These are phyloP conservation scores for Rhizopus sp. DNA, from an alignment of 371 early-diverging fungal species.

Conservation along the genomic window DNA sequence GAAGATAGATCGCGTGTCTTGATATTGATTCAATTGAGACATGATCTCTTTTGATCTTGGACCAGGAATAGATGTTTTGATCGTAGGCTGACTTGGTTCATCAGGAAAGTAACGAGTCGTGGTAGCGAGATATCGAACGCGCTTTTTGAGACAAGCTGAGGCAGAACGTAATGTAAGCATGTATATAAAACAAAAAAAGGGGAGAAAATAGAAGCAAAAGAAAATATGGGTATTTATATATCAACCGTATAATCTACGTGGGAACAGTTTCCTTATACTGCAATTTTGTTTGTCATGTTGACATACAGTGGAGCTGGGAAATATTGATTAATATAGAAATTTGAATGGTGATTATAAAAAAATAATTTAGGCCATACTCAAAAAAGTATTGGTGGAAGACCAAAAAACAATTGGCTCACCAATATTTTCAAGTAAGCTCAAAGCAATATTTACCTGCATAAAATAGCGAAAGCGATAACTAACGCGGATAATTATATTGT, in stretches of 20 bases:
- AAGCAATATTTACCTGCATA: too few relatives aligned
- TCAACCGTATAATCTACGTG: background rate
- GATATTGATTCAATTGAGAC: conserved; percentile 36
- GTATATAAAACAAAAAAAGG: background rate
- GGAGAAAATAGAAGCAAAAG: background rate
- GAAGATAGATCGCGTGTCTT: conserved; percentile 49
- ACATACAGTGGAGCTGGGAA: too few relatives aligned
- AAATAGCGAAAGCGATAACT: too few relatives aligned
- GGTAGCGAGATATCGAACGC: conserved; percentile 9
- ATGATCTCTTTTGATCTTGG: conserved; percentile 42
- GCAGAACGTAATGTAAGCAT: conserved; percentile 5
- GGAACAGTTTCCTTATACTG: conserved; percentile 5
- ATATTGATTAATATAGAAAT: too few relatives aligned
- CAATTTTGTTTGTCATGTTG: conserved; percentile 6
- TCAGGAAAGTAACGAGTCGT: conserved; percentile 21
- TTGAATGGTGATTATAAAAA: too few relatives aligned
- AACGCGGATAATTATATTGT: too few relatives aligned
- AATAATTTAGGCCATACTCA: too few relatives aligned
- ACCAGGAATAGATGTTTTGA: conserved; percentile 47
- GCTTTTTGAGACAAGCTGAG: background rate
- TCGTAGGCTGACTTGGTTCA: conserved; percentile 40
- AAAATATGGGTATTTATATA: background rate
- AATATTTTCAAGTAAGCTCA: too few relatives aligned
- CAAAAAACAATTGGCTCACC: too few relatives aligned
- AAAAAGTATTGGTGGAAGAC: too few relatives aligned